Conservation (phyloP, 2,329 filamentous ascomycete genomes). For the Fonsecaea pedrosoi region DNA sequence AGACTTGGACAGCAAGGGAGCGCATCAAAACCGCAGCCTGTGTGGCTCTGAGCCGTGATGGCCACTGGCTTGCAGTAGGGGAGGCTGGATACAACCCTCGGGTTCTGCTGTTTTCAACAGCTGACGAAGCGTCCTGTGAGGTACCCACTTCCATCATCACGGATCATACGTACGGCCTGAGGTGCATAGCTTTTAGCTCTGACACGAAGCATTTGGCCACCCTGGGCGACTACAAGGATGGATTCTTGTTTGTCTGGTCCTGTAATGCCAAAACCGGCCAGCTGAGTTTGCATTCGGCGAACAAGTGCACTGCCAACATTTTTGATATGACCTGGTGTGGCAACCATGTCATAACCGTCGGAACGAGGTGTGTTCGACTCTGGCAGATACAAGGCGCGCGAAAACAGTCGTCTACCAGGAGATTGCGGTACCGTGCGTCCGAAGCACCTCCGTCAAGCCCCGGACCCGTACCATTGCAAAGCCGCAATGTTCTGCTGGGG, state of each 20-base stretch:
- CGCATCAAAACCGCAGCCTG: conserved; percentile 94
- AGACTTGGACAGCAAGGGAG: conserved; percentile 86
- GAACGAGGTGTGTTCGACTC: conserved; percentile 89
- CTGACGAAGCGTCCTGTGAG: conserved; percentile 77
- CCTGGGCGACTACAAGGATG: conserved; percentile 86
- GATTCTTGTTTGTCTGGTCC: conserved; percentile 90
- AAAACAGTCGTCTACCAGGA: conserved; percentile 68
- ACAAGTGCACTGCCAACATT: conserved; percentile 88
- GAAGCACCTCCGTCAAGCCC: conserved; percentile 50
- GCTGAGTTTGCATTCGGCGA: conserved; percentile 80
- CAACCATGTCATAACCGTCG: conserved; percentile 80
- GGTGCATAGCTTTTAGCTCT: conserved; percentile 84
- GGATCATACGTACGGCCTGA: conserved; percentile 90
- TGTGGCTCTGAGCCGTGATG: conserved; percentile 85
- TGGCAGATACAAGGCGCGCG: conserved; percentile 70
- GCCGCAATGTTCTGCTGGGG: conserved; percentile 86
- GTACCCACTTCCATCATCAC: conserved; percentile 81
- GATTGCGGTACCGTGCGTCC: conserved; percentile 55
- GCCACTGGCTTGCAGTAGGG: conserved; percentile 85
- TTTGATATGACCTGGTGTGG: conserved; percentile 92
- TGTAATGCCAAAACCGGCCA: conserved; percentile 82
- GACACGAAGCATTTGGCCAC: conserved; percentile 88
- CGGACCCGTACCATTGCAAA: conserved; percentile 73
- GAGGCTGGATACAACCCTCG: conserved; percentile 94
- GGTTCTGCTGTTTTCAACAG: conserved; percentile 85